Conservation (phyloP, 495 filamentous ascomycete genomes). For the Beverwykella pulmonaria region DNA sequence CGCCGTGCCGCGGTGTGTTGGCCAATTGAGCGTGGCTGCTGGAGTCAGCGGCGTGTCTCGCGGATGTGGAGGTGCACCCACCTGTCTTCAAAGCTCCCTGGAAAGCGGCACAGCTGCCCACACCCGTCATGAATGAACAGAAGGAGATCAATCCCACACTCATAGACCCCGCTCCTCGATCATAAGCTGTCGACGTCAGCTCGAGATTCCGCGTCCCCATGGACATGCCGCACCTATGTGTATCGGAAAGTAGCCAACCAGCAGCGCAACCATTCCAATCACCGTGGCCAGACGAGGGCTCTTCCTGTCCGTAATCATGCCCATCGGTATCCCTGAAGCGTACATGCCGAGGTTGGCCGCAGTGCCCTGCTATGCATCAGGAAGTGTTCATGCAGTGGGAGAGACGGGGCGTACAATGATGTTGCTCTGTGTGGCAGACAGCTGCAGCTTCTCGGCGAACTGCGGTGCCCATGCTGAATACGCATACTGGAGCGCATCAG, state of each 20-base stretch:
- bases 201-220: constrained; percentile 12
- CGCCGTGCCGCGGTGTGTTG: constrained; percentile 85
- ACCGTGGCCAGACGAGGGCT: constrained; percentile 79
- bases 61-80: not conserved
- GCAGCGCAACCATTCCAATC: constrained; percentile 70
- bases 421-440: constrained; percentile 88
- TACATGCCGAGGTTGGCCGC: constrained; percentile 98
- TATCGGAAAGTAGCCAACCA: constrained; percentile 79
- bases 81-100: constrained; percentile 76
- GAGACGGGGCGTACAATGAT: constrained; percentile 66
- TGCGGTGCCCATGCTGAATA: constrained; percentile 98
- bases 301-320: constrained; percentile 80
- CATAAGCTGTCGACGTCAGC: constrained; percentile 51
- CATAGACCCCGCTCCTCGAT: constrained; percentile 59
- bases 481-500: constrained; percentile 69
- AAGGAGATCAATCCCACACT: constrained; percentile 73
- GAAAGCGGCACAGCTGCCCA: constrained; percentile 87
- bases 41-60: constrained; percentile 43
- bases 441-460: constrained; percentile 80
- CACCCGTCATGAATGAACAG: constrained; percentile 79
- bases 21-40: constrained; percentile 88
- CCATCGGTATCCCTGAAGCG: constrained; percentile 83
- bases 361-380: constrained; percentile 57
- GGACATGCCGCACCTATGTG: constrained; percentile 56
- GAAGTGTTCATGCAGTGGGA: constrained; percentile 9